Evolutionary conservation across 768 basidiomycete genomes (phyloP).

Genomic region (Agaricus subrufescens): DNA sequence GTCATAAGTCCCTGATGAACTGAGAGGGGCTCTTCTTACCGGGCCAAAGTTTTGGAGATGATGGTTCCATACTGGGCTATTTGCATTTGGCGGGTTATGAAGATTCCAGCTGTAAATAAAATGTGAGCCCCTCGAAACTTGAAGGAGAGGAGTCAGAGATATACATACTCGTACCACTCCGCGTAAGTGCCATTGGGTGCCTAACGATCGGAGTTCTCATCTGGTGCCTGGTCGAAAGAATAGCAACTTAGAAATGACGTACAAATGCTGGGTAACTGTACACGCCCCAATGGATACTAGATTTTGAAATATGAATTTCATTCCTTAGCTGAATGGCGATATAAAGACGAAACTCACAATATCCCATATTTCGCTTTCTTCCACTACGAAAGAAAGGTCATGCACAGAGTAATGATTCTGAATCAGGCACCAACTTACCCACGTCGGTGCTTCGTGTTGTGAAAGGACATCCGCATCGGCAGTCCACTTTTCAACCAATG

Average conservation of each 20-base stretch:
- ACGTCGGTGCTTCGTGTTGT: conserved; percentile 48
- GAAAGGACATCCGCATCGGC: conserved; percentile 29
- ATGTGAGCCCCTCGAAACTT: no score
- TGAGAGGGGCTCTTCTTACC: conserved; percentile 11
- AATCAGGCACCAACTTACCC: conserved; percentile 30
- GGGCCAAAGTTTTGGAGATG: conserved; percentile 47
- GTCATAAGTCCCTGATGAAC: not conserved
- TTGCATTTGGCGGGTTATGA: conserved; percentile 28
- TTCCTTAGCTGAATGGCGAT: not conserved
- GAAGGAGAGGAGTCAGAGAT: no score
- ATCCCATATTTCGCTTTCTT: conserved; percentile 51
- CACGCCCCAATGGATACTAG: conserved; percentile 46
- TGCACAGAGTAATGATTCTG: no score
- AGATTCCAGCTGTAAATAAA: conserved; percentile 25
- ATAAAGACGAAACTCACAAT: conserved; percentile 31
- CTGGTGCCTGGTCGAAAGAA: no score
- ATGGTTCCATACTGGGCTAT: conserved; percentile 40
- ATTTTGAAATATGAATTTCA: not conserved
- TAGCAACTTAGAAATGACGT: not conserved
- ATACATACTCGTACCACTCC: conserved; percentile 55
- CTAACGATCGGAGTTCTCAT: conserved; percentile 16
- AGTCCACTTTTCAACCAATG: conserved; percentile 37
- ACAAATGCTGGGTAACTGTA: conserved; percentile 45
- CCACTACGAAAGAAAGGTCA: conserved; percentile 28
- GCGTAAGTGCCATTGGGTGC: conserved; percentile 37